Percentiles rank a stretch among this genome's conserved stretches.
phyloP scores from a whole-genome alignment of 208 protist species.

The Leptomonas pyrrhocoris region DNA sequence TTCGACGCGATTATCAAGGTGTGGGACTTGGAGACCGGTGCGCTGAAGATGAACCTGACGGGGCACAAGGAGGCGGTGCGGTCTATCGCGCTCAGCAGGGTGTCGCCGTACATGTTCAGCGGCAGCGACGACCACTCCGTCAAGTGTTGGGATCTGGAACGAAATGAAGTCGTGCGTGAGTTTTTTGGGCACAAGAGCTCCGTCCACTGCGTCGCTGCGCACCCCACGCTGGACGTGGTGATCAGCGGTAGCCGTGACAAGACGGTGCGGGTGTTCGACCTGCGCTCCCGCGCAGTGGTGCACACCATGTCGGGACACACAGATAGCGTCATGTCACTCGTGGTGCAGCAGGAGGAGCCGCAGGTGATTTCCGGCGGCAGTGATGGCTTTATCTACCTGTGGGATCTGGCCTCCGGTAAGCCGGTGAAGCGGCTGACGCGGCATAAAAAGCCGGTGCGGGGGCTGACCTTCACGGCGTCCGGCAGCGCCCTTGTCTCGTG shows the following conservation, averaged over 20 bases:
- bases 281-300: conserved; percentile 77
- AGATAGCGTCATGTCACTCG: conserved; percentile 91
- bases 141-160: conserved; percentile 99
- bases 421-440: conserved; percentile 93
- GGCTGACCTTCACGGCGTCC: conserved; percentile 84
- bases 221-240: conserved; percentile 98
- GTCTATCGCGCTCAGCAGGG: conserved; percentile 83
- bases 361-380: conserved; percentile 94
- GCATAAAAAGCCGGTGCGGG: conserved; percentile 99
- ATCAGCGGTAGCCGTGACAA: conserved; percentile 97
- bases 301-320: conserved; percentile 95
- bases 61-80: conserved; percentile 96
- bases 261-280: conserved; percentile 94
- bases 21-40: conserved; percentile 97
- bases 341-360: conserved; percentile 89
- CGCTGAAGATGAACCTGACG: conserved; percentile 98
- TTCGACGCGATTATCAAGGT: conserved; percentile 99
- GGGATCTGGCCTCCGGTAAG: conserved; percentile 89
- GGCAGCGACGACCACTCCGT: conserved; percentile 98
- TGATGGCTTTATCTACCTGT: conserved; percentile 94
- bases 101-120: conserved; percentile 99
- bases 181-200: conserved; percentile 98
- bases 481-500: conserved; percentile 95
- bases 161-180: conserved; percentile 92
- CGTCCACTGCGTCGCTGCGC: conserved; percentile 93